These are phyloP conservation scores for Hydnum rufescens DNA, from an alignment of 768 basidiomycete genomes.

Conservation along the genomic window DNA sequence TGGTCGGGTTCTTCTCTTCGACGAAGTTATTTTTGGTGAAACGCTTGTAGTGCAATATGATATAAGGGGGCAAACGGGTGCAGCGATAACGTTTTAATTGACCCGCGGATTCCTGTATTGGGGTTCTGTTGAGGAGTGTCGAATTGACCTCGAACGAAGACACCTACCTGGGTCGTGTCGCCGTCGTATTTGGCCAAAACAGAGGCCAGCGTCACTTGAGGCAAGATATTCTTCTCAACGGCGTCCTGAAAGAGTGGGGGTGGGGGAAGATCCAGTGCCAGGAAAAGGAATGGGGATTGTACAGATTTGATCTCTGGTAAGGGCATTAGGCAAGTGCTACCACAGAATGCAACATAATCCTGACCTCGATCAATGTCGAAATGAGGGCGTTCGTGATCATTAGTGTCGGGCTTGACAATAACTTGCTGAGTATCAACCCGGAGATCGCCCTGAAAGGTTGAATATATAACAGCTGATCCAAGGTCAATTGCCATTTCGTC, in stretches of 20 bases:
- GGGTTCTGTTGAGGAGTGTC: not conserved
- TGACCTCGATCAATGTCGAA: constrained; percentile 91
- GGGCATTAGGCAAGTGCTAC: constrained; percentile 4
- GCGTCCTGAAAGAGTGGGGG: constrained; percentile 95
- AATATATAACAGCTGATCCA: constrained; percentile 64
- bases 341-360: constrained; percentile 13
- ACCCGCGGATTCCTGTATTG: constrained; percentile 54
- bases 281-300: constrained; percentile 82
- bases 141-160: constrained; percentile 9
- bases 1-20: constrained; percentile 97
- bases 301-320: constrained; percentile 60
- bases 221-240: constrained; percentile 96
- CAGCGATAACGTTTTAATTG: constrained; percentile 81
- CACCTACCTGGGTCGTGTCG: constrained; percentile 59
- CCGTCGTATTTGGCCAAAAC: constrained; percentile 93
- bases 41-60: constrained; percentile 87
- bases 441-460: constrained; percentile 86
- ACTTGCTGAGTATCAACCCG: constrained; percentile 88
- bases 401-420: constrained; percentile 57
- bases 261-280: constrained; percentile 89
- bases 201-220: constrained; percentile 81
- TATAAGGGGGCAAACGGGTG: constrained; percentile 71
- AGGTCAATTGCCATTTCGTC: constrained; percentile 12
- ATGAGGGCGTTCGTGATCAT: constrained; percentile 58
- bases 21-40: constrained; percentile 95